Percentiles rank a stretch among this genome's conserved stretches.
These are phyloP conservation scores for Ceratocystis alfenasii DNA, from an alignment of 2,329 filamentous ascomycete genomes.

Conservation along the genomic window DNA sequence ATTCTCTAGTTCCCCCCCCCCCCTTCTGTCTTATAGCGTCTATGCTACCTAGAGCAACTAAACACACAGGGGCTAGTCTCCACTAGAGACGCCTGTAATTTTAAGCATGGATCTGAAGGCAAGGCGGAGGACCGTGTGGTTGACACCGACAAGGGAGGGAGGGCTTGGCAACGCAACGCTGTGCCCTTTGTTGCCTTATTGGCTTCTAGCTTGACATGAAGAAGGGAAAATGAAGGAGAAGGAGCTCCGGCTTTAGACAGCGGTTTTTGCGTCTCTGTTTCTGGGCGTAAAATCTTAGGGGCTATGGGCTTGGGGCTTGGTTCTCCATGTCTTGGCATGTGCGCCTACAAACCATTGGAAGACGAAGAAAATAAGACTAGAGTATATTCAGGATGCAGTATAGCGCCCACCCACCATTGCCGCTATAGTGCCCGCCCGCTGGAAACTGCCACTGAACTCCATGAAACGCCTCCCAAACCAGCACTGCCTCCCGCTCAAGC, in stretches of 20 bases:
- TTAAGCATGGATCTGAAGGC: background rate
- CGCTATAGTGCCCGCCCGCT: background rate
- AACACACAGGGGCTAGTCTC: background rate
- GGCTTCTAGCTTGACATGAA: background rate
- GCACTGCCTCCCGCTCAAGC: background rate
- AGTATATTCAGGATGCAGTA: background rate
- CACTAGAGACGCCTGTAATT: background rate
- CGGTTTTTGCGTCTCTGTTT: background rate
- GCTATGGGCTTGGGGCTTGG: background rate
- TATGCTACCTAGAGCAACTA: background rate
- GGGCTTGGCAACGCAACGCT: background rate
- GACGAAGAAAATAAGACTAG: background rate
- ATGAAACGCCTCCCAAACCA: background rate
- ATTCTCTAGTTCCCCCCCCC: background rate
- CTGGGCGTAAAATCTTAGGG: background rate
- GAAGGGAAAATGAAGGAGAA: slow-evolving; percentile 5
- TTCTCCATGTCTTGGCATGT: background rate
- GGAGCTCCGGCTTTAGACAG: background rate
- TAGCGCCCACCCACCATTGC: background rate
- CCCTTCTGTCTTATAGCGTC: background rate
- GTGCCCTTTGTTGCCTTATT: background rate
- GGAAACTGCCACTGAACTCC: background rate
- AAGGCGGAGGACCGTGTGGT: background rate
- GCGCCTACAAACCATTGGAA: background rate
- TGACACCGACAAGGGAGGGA: background rate